Evolutionary conservation across 495 filamentous ascomycete genomes (phyloP), one percentile per base, ranked within the genome.

Genomic region (Cenococcum geophilum): DNA sequence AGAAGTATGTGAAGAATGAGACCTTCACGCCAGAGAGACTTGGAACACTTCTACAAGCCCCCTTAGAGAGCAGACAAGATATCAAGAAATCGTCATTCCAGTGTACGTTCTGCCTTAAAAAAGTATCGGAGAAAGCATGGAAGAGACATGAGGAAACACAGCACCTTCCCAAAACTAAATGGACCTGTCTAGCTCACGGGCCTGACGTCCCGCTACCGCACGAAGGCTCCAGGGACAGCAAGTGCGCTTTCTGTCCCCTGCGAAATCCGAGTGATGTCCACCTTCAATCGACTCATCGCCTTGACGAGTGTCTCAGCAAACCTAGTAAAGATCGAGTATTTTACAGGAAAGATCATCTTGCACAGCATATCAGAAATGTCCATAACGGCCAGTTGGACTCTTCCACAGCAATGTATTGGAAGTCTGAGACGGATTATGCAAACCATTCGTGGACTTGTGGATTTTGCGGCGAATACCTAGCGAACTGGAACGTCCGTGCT

Each of bases 341-440:
- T 20, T 25, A 22, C 49, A 5, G 23, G 25, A 52, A 25, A 32
- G 49, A 52, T 32, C 49, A 52, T 16, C 49, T 52, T 52, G 49
- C 49, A 27, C 49, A 52, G 25, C 49, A 52, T 27, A 16, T 27
- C 6, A 22, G 21, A 8, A 52, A 25, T 23, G 18, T 52, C 49
- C 49, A 52, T 52, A 22, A 22, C 16, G 49, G 21, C 16, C 23
- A 25, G 8, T 25, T 27, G 20, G 5, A 52, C 22, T 16, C 21
- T 8, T 4, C 16, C 23, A 27, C 23, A 5, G 18, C 18, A 16
- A 27, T 25, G 16, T 16, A 0, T 8, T 52, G 10, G 18, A 52
- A 52, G 5, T 16, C 16, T 25, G 20, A 22, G 18, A 27, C 8
- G 25, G 49, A 52, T 20, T 52, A 52, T 23, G 3, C 49, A 16